A percentile compares a stretch with the other conserved stretches of the same genome.
phyloP scores from a whole-genome alignment of 306 rosid species.

The Lathyrus aphaca region DNA sequence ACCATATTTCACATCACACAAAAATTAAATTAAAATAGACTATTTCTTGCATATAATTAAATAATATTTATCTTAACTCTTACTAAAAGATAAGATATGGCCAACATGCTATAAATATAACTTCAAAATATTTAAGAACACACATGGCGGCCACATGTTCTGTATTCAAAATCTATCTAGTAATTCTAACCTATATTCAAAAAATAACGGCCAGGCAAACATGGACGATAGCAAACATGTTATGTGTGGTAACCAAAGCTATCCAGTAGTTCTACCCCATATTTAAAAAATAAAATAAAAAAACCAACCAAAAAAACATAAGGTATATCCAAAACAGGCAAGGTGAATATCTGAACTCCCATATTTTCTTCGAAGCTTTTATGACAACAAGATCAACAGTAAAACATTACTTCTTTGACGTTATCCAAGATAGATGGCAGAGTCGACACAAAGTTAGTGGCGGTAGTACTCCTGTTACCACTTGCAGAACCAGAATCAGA shows the following conservation, averaged over 20 bases:
- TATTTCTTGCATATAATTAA: too few relatives aligned
- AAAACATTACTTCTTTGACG: constrained; percentile 48
- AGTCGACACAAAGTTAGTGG: background rate
- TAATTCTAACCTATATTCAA: background rate
- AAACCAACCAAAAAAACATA: background rate
- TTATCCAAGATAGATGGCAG: constrained; percentile 28
- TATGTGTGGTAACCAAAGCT: too few relatives aligned
- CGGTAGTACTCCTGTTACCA: background rate
- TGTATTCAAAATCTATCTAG: background rate
- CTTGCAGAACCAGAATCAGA: constrained; percentile 40
- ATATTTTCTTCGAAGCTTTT: background rate
- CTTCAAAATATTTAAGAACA: background rate
- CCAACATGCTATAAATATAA: too few relatives aligned
- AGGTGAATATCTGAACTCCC: background rate
- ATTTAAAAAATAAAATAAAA: background rate
- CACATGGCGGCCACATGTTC: background rate
- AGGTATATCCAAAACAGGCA: background rate
- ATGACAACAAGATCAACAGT: constrained; percentile 26
- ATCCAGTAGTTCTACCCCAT: background rate
- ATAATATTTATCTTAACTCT: too few relatives aligned
- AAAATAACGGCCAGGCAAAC: background rate
- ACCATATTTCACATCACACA: too few relatives aligned
- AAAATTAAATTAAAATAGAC: too few relatives aligned
- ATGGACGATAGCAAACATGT: background rate
- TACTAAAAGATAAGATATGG: too few relatives aligned